Conservation (phyloP, 2,329 filamentous ascomycete species). For the Phaeosphaeria sp. region DNA sequence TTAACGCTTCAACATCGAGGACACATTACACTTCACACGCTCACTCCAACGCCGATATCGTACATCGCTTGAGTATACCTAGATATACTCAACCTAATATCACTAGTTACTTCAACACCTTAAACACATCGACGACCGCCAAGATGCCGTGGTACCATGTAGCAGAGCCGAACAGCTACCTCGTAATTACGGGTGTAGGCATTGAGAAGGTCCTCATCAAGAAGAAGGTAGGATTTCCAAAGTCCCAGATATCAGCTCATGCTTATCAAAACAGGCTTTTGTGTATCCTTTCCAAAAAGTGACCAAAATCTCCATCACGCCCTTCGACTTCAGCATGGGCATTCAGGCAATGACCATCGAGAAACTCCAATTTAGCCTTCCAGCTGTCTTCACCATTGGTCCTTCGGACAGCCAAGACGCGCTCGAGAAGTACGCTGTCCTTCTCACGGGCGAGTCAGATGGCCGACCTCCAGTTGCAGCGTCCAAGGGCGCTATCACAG, state of each 20-base stretch:
- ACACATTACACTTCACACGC: not conserved
- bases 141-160: conserved; percentile 64
- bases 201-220: conserved; percentile 76
- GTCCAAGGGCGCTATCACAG: conserved; percentile 47
- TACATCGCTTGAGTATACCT: not conserved
- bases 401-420: conserved; percentile 74
- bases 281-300: conserved; percentile 49
- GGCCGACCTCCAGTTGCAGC: conserved; percentile 46
- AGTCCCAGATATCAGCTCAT: conserved; percentile 52
- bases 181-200: conserved; percentile 83
- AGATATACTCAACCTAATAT: not conserved
- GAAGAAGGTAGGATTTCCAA: conserved; percentile 65
- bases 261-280: conserved; percentile 32
- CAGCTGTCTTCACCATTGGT: conserved; percentile 85
- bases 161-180: conserved; percentile 80
- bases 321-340: conserved; percentile 82
- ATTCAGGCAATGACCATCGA: conserved; percentile 89
- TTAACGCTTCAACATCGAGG: not conserved
- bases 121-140: conserved; percentile 1
- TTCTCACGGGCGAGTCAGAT: conserved; percentile 70
- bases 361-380: conserved; percentile 82
- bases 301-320: conserved; percentile 65
- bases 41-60: not conserved
- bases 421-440: conserved; percentile 81
- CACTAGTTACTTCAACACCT: not conserved